Percentiles rank a stretch among this genome's conserved stretches.
These are phyloP conservation scores for Ceratocystiopsis brevicomis DNA, from an alignment of 2,329 filamentous ascomycete species.

Conservation along the genomic window DNA sequence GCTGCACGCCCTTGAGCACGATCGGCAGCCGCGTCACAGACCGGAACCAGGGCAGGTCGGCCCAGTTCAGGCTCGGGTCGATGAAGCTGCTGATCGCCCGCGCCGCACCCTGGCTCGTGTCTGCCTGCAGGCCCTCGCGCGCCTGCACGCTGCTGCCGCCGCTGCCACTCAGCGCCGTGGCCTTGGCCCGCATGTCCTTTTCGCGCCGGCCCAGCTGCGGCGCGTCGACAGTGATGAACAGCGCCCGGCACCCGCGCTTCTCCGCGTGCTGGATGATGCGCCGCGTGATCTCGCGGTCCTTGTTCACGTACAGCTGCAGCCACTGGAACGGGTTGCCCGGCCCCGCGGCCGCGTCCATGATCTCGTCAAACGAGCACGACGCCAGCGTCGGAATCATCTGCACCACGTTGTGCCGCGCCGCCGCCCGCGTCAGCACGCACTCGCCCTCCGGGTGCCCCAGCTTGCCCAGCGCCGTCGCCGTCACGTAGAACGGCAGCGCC, in stretches of 20 bases:
- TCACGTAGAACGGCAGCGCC: conserved; percentile 85
- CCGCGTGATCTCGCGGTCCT: conserved; percentile 77
- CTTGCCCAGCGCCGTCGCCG: conserved; percentile 87
- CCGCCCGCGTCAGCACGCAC: conserved; percentile 70
- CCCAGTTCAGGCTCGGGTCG: conserved; percentile 84
- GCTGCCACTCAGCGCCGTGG: conserved; percentile 40
- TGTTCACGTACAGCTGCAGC: conserved; percentile 96
- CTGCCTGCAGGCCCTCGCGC: conserved; percentile 55
- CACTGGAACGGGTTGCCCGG: conserved; percentile 69
- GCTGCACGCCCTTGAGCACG: conserved; percentile 87
- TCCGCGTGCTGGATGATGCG: conserved; percentile 86
- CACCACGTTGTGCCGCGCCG: conserved; percentile 70
- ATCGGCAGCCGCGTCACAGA: conserved; percentile 88
- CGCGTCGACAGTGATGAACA: conserved; percentile 97
- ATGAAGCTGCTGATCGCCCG: conserved; percentile 94
- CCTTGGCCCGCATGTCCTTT: conserved; percentile 95
- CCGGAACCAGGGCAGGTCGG: conserved; percentile 83
- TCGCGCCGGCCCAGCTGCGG: conserved; percentile 87
- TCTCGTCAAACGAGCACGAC: conserved; percentile 94
- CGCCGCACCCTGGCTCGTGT: conserved; percentile 80
- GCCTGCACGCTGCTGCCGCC: conserved; percentile 73
- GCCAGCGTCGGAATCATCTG: conserved; percentile 98
- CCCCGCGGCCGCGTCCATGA: conserved; percentile 56
- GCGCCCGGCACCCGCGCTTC: conserved; percentile 72
- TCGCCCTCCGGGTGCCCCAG: conserved; percentile 88